Conservation (phyloP, 768 basidiomycete species). For the Macrocybe gigantea region DNA sequence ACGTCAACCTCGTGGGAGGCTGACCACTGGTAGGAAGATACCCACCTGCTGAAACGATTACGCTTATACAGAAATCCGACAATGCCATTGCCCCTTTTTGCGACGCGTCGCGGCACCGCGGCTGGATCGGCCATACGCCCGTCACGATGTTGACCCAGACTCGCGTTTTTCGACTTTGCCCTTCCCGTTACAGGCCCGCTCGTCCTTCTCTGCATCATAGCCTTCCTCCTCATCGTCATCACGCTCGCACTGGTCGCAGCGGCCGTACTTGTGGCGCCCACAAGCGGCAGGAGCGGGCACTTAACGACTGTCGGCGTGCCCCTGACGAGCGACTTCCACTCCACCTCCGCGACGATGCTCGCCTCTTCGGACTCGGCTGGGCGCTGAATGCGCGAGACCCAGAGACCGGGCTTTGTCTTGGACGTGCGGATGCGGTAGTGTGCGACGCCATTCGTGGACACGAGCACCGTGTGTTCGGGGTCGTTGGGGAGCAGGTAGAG, state of each 20-base stretch:
- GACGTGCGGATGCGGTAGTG: constrained; percentile 44
- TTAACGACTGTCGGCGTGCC: constrained; percentile 36
- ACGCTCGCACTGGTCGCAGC: no score
- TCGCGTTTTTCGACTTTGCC: background rate
- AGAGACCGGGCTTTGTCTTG: constrained; percentile 22
- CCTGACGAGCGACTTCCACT: constrained; percentile 32
- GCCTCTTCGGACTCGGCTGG: constrained; percentile 30
- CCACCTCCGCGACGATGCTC: constrained; percentile 42
- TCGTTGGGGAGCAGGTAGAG: constrained; percentile 48
- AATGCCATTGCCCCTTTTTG: constrained; percentile 23
- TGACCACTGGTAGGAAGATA: constrained; percentile 5
- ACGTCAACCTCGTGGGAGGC: background rate
- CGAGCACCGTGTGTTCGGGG: constrained; percentile 40
- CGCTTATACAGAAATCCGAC: constrained; percentile 38
- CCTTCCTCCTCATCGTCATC: no score
- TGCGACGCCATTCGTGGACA: constrained; percentile 44
- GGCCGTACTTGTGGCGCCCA: no score
- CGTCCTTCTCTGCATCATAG: no score
- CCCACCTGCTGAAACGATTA: constrained; percentile 35
- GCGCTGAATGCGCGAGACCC: constrained; percentile 35
- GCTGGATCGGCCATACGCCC: constrained; percentile 7
- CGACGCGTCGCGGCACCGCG: constrained; percentile 24
- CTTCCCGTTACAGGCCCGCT: no score
- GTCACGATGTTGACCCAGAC: background rate
- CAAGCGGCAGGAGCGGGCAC: constrained; percentile 15